A percentile compares a stretch with the other conserved stretches of the same genome.
Conservation (phyloP, 495 filamentous ascomycete genomes). For the Lentithecium fluviatile region DNA sequence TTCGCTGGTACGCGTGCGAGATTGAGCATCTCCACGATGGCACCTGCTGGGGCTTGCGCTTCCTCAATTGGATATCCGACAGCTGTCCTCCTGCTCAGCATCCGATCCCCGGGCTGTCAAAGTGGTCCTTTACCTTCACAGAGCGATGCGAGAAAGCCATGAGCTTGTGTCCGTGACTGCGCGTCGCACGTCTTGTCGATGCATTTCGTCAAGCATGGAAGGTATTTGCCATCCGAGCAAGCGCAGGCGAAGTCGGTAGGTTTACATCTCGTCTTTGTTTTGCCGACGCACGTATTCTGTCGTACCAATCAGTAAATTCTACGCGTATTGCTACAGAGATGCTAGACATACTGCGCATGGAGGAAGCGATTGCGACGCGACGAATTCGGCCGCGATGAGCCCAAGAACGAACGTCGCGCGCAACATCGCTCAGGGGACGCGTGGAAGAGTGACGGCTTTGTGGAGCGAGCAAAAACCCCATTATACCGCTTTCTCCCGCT, state of each 20-base stretch:
- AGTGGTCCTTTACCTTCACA: not conserved
- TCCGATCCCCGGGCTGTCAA: not conserved
- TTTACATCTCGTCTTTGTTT: conserved; percentile 22
- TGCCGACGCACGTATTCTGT: conserved; percentile 11
- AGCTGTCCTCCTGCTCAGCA: not conserved
- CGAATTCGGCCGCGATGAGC: not conserved
- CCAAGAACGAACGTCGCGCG: not conserved
- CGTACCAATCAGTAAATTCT: not conserved
- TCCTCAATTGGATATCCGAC: not conserved
- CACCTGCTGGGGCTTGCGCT: not conserved
- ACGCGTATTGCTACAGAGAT: not conserved
- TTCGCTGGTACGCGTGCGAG: too few relatives aligned
- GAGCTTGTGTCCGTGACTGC: not conserved
- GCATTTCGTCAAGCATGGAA: not conserved
- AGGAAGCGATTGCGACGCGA: conserved; percentile 7
- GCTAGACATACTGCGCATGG: conserved; percentile 1
- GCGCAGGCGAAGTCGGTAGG: conserved; percentile 15
- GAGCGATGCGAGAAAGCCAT: not conserved
- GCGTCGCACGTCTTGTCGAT: not conserved
- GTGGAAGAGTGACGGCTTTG: too few relatives aligned
- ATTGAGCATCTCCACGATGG: too few relatives aligned
- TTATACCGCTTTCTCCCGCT: too few relatives aligned
- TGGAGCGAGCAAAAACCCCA: too few relatives aligned
- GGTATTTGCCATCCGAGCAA: conserved; percentile 11
- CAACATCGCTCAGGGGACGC: not conserved